Evolutionary conservation across 2,329 filamentous ascomycete species (phyloP), one percentile per base, ranked within the genome.

Genomic region (Plectosphaerella sp.): DNA sequence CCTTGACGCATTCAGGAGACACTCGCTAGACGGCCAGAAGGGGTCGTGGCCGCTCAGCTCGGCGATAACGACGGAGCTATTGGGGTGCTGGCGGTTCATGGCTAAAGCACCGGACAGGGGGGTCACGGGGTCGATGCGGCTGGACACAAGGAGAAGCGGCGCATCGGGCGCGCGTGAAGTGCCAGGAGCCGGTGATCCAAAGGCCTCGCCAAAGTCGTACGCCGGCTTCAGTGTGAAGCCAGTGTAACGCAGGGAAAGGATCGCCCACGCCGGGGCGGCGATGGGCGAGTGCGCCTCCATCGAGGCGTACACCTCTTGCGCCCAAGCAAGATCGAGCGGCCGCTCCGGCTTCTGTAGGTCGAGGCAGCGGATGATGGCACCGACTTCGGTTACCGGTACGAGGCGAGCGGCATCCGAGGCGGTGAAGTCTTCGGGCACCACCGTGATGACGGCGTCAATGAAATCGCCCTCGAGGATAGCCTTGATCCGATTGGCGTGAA

Each of bases 101-200:
- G 18, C 14, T 16, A 49, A 10, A 8, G 70, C 70, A 50, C 67
- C 69, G 7, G 63, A 53, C 42, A 66, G 55, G 28, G 72, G 72
- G 35, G 71, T 74, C 9, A 73, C 65, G 6, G 72, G 72, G 48
- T 74, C 72, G 10, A 64, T 63, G 15, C 59, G 52, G 52, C 66
- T 69, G 24, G 65, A 62, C 3, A 73, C 52, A 53, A 71, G 72
- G 37, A 74, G 54, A 14, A 74, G 60, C 7, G 72, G 71, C 6
- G 64, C 65, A 2, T 54, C 55, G 1, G 72, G 45, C 1, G 72
- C 46, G 54, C 60, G 10, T 54, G 63, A 33, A 33, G 22, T 22
- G 35, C 35, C 35, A 11, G 35, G 35, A 37, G 35, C 35, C 11
- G 35, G 35, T 11, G 11, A 12, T 11, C 36, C 37, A 18, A 39